These are phyloP conservation scores for Termitomyces sp. DNA, from an alignment of 768 basidiomycete species.

Conservation along the genomic window DNA sequence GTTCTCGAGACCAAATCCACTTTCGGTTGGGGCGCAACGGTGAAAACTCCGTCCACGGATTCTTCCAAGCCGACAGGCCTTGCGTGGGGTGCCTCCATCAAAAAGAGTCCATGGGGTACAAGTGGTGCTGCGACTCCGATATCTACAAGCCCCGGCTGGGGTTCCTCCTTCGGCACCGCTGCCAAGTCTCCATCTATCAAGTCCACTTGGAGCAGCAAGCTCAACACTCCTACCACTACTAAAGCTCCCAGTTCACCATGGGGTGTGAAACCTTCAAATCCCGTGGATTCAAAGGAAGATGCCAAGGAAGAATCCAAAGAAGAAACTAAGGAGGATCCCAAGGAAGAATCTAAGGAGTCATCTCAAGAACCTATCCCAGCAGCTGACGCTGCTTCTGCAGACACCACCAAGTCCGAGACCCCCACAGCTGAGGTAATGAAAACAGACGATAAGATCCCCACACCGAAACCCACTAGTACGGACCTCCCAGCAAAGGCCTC, in stretches of 20 bases:
- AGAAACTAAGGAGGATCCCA: background rate
- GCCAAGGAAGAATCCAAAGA: background rate
- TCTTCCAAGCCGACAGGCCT: conserved; percentile 2
- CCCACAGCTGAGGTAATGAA: background rate
- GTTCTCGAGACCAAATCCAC: conserved; percentile 2
- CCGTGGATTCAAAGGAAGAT: background rate
- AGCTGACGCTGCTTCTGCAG: background rate
- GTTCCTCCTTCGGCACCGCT: conserved; percentile 7
- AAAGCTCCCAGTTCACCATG: conserved; percentile 10
- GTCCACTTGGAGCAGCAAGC: conserved; percentile 8
- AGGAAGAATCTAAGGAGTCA: background rate
- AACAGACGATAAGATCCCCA: background rate
- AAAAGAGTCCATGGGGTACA: conserved; percentile 9
- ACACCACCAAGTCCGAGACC: background rate
- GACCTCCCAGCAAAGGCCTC: background rate
- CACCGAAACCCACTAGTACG: background rate
- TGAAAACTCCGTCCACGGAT: conserved; percentile 5
- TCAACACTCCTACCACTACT: conserved; percentile 7
- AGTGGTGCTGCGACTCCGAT: background rate
- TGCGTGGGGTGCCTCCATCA: conserved; percentile 9
- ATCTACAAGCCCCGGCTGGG: conserved; percentile 6
- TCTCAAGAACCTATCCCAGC: background rate
- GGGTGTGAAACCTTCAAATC: conserved; percentile 8
- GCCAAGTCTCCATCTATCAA: conserved; percentile 4
- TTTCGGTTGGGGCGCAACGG: conserved; percentile 5